These are phyloP conservation scores for Neofusicoccum cordaticola DNA, from an alignment of 2,329 filamentous ascomycete genomes.

Conservation along the genomic window DNA sequence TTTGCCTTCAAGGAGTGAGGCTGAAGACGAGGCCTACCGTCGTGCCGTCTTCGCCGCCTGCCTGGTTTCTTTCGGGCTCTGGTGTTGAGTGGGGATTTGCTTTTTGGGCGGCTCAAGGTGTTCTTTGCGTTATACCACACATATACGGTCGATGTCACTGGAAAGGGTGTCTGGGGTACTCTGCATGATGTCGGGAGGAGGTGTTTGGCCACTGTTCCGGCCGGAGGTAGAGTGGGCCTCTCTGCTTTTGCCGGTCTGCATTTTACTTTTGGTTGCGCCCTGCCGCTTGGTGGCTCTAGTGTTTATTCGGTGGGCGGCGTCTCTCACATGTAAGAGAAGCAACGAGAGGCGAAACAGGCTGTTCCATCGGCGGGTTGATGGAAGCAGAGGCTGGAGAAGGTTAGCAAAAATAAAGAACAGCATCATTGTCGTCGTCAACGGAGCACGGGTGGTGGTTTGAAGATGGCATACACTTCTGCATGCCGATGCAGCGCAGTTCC, in stretches of 20 bases:
- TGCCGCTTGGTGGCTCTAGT: background rate
- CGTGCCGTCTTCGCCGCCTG: too few species aligned
- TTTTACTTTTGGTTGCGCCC: background rate
- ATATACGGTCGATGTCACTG: background rate
- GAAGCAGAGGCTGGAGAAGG: background rate
- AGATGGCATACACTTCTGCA: background rate
- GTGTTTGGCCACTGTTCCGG: background rate
- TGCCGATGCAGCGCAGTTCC: background rate
- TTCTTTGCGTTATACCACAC: background rate
- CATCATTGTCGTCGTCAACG: background rate
- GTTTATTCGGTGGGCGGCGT: background rate
- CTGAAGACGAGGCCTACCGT: too few species aligned
- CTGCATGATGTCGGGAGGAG: background rate
- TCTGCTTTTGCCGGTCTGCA: background rate
- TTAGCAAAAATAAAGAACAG: background rate
- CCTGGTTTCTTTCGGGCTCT: background rate
- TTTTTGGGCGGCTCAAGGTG: background rate
- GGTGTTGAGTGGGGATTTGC: background rate
- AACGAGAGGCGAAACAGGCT: background rate
- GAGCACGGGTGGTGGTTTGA: background rate
- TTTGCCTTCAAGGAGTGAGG: slow-evolving; percentile 32
- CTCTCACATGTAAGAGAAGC: background rate
- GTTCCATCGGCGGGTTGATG: background rate
- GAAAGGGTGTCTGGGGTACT: background rate
- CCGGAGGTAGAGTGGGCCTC: background rate